These are phyloP conservation scores for Adansonia grandidieri DNA, from an alignment of 441 rosid species.

Conservation along the genomic window DNA sequence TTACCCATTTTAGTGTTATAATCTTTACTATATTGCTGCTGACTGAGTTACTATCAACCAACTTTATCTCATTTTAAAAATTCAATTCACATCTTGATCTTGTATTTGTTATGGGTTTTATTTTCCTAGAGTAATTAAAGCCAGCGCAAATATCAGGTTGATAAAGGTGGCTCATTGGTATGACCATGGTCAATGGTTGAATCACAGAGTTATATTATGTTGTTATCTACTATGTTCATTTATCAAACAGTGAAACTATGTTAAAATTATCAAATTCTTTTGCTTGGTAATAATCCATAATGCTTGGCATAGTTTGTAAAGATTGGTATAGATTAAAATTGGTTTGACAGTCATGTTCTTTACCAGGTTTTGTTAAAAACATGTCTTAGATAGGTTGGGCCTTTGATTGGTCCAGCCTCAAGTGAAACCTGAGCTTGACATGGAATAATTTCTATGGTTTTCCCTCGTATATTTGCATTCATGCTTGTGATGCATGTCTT, in stretches of 20 bases:
- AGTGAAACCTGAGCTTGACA: background rate
- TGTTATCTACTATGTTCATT: constrained; percentile 4
- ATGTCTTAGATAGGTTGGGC: background rate
- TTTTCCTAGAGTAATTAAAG: constrained; percentile 3
- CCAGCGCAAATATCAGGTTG: background rate
- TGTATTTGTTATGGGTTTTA: constrained; percentile 8
- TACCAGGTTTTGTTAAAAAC: constrained; percentile 9
- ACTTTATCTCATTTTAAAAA: background rate
- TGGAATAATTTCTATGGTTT: constrained; percentile 3
- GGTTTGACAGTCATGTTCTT: constrained; percentile 12
- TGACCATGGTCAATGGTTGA: background rate
- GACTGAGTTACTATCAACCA: background rate
- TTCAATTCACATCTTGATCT: background rate
- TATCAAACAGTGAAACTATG: background rate
- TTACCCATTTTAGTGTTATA: constrained; percentile 15
- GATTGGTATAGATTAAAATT: background rate
- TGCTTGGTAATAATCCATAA: background rate
- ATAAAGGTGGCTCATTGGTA: background rate
- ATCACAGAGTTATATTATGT: background rate
- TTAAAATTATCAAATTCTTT: constrained; percentile 7
- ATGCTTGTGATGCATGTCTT: constrained; percentile 6
- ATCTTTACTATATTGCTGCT: constrained; percentile 8
- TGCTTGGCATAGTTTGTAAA: background rate
- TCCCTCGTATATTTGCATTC: constrained; percentile 13
- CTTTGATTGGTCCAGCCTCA: background rate